Evolutionary conservation across 257 asterid species (phyloP).

Genomic region (Jaltomata sinuosa): DNA sequence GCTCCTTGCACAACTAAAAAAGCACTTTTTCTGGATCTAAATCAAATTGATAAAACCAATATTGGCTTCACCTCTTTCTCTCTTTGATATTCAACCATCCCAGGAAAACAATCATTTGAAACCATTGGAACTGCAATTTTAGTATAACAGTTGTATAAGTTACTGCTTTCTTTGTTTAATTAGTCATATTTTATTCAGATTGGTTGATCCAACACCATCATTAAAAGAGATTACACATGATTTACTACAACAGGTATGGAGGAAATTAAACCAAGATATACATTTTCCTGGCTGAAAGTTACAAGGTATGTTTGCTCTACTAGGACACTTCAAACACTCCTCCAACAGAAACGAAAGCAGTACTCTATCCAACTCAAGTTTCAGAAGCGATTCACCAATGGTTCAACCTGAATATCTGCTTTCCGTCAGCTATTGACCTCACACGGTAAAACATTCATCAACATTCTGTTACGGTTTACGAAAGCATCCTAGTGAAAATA

Average conservation of each 20-base stretch:
- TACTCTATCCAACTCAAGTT: background rate
- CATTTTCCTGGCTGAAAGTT: background rate
- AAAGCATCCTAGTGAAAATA: background rate
- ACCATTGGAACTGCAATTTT: too few species aligned
- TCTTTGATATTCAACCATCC: too few species aligned
- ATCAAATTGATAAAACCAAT: too few species aligned
- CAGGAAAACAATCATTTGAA: too few species aligned
- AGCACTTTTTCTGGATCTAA: background rate
- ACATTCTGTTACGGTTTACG: background rate
- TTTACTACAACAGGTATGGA: background rate
- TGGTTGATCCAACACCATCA: background rate
- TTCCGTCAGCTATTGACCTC: background rate
- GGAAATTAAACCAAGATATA: background rate
- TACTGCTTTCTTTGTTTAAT: too few species aligned
- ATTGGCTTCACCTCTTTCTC: too few species aligned
- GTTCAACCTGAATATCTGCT: background rate
- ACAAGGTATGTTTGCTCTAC: background rate
- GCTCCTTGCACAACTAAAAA: background rate
- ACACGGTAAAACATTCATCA: background rate
- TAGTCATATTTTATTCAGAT: background rate
- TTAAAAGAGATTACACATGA: background rate
- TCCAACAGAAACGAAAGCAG: background rate
- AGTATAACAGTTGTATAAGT: too few species aligned
- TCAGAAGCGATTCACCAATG: background rate
- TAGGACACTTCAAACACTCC: background rate